Evolutionary conservation across 495 filamentous ascomycete species (phyloP), one percentile per base, ranked within the genome.

Genomic region (Penicillium arizonense): DNA sequence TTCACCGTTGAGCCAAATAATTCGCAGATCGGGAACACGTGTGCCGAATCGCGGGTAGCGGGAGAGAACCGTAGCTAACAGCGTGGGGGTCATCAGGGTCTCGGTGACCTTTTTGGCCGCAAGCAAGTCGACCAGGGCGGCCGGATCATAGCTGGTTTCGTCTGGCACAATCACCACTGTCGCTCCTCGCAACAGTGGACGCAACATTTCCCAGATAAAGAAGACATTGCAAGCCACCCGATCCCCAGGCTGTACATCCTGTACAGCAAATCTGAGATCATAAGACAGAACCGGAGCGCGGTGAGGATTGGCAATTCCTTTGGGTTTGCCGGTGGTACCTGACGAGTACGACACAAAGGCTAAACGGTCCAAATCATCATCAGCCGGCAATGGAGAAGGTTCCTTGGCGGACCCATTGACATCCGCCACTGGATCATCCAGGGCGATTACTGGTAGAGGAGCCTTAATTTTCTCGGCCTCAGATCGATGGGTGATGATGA

Each of bases 201-300:
- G 80, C 24, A 88, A 50, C n/a, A 87, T 87, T 53, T 88, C 85
- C 85, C 85, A 88, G 44, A 88, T 70, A 62, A 88, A 88, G 59
- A 87, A 88, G 18, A 87, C 85, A 76, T 88, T 88, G 59, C 84
- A 88, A 16, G 85, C 85, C 10, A 87, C 84, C 2, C 85, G 80
- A 52, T 87, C 85, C 3, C 84, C 82, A 0, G 81, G 83, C 21
- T 76, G 66, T 5, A 85, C 67, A 62, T 88, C 83, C 48, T 79
- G 83, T 1, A 87, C 58, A 10, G 59, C 72, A 59, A 87, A 88
- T 67, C 85, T 71, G 50, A 87, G 56, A 56, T 87, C 71, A 55
- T 87, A 88, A 21, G 83, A 87, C 16, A 80, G 73, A 4, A 88
- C 83, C 3, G 84, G 74, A 8, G 85, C 83, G 26, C 80, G 70